Conservation (phyloP, 2,329 filamentous ascomycete genomes). For the Talaromyces sp. region DNA sequence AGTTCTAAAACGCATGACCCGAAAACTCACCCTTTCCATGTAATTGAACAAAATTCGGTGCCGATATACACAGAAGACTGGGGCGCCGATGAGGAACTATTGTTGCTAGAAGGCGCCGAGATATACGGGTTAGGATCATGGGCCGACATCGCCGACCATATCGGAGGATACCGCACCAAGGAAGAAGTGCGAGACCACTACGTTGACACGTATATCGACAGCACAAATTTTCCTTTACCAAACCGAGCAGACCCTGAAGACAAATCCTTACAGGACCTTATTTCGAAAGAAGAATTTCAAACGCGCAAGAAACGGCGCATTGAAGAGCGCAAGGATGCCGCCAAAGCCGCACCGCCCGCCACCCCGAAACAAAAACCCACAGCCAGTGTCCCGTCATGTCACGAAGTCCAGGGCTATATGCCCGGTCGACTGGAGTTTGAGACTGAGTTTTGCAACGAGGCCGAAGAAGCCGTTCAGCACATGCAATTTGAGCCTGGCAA, state of each 20-base stretch:
- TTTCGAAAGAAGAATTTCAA: slow-evolving; percentile 90
- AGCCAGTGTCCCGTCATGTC: slow-evolving; percentile 88
- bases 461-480: slow-evolving; percentile 93
- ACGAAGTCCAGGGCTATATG: slow-evolving; percentile 99
- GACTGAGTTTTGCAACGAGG: slow-evolving; percentile 95
- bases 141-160: slow-evolving; percentile 97
- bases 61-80: slow-evolving; percentile 93
- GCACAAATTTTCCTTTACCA: slow-evolving; percentile 77
- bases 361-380: slow-evolving; percentile 94
- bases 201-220: slow-evolving; percentile 78
- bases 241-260: slow-evolving; percentile 80
- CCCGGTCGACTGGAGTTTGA: slow-evolving; percentile 95
- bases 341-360: slow-evolving; percentile 75
- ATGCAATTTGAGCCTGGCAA: slow-evolving; percentile 98
- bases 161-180: slow-evolving; percentile 88
- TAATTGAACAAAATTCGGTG: slow-evolving; percentile 97
- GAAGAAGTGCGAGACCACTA: slow-evolving; percentile 97
- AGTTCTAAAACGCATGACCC: slow-evolving; percentile 81
- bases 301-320: slow-evolving; percentile 87
- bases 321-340: slow-evolving; percentile 81
- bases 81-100: slow-evolving; percentile 95
- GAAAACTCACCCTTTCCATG: slow-evolving; percentile 77
- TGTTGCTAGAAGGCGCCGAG: slow-evolving; percentile 88
- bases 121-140: slow-evolving; percentile 95
- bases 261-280: slow-evolving; percentile 68